A percentile compares a stretch with the other conserved stretches of the same genome.
phyloP scores from a whole-genome alignment of 495 filamentous ascomycete genomes.

The Entonaema liquescens region DNA sequence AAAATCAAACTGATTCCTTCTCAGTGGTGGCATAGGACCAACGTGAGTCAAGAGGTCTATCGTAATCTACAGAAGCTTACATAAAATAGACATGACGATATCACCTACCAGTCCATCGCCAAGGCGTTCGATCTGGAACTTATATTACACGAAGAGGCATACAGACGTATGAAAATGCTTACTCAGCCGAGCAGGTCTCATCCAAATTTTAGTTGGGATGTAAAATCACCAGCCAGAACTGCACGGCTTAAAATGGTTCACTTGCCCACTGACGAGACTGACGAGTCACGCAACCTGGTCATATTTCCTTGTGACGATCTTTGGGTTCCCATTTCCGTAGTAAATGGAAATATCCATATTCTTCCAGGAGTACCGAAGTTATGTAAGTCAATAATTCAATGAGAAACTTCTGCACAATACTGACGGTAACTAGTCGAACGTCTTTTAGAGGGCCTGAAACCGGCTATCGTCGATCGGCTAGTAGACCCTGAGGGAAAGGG shows the following conservation, averaged over 20 bases:
- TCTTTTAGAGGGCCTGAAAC: slow-evolving; percentile 79
- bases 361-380: slow-evolving; percentile 88
- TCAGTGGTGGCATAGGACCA: slow-evolving; percentile 89
- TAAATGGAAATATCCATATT: slow-evolving; percentile 94
- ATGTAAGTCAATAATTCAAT: slow-evolving; percentile 53
- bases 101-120: slow-evolving; percentile 93
- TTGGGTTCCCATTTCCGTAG: slow-evolving; percentile 88
- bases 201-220: slow-evolving; percentile 85
- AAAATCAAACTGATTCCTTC: slow-evolving; percentile 3
- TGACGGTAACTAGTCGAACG: slow-evolving; percentile 61
- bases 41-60: slow-evolving; percentile 64
- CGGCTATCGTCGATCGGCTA: slow-evolving; percentile 70
- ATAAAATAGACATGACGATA: slow-evolving; percentile 87
- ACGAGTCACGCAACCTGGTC: slow-evolving; percentile 65
- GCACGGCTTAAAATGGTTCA: slow-evolving; percentile 91
- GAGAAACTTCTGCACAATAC: background rate
- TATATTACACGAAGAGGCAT: slow-evolving; percentile 76
- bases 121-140: slow-evolving; percentile 84
- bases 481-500: slow-evolving; percentile 82
- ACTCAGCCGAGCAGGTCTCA: slow-evolving; percentile 75
- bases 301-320: slow-evolving; percentile 81
- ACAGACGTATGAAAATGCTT: slow-evolving; percentile 81
- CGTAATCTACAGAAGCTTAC: slow-evolving; percentile 25
- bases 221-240: slow-evolving; percentile 75
- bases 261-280: slow-evolving; percentile 79